Conservation (phyloP, 1,284 basidiomycete species). For the Peniophora sp. region DNA sequence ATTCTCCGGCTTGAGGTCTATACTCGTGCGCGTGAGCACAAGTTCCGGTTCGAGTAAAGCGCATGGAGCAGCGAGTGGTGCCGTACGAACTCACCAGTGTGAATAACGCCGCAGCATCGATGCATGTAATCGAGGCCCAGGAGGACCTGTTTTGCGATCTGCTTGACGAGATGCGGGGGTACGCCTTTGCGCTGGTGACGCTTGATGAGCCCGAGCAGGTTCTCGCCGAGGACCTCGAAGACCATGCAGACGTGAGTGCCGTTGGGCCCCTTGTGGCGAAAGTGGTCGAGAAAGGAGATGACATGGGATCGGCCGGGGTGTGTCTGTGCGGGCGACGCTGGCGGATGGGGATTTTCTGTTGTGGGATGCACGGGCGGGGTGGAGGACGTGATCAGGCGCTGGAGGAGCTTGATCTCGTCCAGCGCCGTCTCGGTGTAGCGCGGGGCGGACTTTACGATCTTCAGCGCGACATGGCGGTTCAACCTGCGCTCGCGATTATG, state of each 20-base stretch:
- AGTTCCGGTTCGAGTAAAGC: slow-evolving; percentile 1
- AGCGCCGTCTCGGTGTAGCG: slow-evolving; percentile 97
- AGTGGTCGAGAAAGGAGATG: slow-evolving; percentile 96
- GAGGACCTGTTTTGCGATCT: slow-evolving; percentile 95
- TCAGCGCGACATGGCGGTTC: slow-evolving; percentile 95
- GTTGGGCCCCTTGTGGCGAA: slow-evolving; percentile 93
- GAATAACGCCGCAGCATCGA: slow-evolving; percentile 91
- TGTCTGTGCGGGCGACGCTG: slow-evolving; percentile 56
- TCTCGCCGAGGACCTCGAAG: slow-evolving; percentile 97
- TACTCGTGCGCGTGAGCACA: neutral
- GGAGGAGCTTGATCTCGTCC: slow-evolving; percentile 97
- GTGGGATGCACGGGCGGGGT: slow-evolving; percentile 53
- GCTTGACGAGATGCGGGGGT: slow-evolving; percentile 88
- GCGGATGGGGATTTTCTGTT: slow-evolving; percentile 47
- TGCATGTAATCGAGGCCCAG: slow-evolving; percentile 98
- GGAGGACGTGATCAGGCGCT: slow-evolving; percentile 88
- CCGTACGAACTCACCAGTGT: slow-evolving; percentile 52
- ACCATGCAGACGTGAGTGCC: slow-evolving; percentile 99
- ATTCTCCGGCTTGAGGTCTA: slow-evolving; percentile 97
- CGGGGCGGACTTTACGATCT: slow-evolving; percentile 96
- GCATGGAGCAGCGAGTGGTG: slow-evolving; percentile 10
- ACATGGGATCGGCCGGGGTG: slow-evolving; percentile 79
- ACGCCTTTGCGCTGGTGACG: slow-evolving; percentile 93
- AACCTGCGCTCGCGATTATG: slow-evolving; percentile 41
- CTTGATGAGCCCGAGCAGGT: slow-evolving; percentile 96